These are phyloP conservation scores for Cladosporium sp. DNA, from an alignment of 2,329 filamentous ascomycete genomes.

Conservation along the genomic window DNA sequence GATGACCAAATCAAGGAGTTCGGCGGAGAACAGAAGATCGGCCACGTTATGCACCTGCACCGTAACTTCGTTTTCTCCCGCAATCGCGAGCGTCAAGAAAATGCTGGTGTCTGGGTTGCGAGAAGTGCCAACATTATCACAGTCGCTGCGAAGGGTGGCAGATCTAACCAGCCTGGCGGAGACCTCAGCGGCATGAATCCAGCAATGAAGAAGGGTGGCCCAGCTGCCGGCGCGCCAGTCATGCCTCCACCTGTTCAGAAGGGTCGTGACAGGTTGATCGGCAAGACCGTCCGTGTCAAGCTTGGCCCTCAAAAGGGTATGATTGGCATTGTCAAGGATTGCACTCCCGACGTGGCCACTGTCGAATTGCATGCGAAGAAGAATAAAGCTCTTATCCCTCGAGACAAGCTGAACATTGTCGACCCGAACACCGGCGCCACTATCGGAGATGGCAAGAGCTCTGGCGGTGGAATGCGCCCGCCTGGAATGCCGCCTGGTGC, in stretches of 20 bases:
- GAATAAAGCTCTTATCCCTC: conserved; percentile 81
- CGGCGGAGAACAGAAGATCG: conserved; percentile 77
- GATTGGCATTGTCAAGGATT: conserved; percentile 91
- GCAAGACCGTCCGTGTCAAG: conserved; percentile 84
- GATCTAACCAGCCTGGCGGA: conserved; percentile 65
- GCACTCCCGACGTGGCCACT: conserved; percentile 77
- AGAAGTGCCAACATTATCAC: conserved; percentile 82
- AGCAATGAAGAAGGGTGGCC: conserved; percentile 62
- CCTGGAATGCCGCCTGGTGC: conserved; percentile 57
- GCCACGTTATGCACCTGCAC: conserved; percentile 90
- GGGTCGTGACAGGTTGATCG: conserved; percentile 78
- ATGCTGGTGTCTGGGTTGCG: conserved; percentile 84
- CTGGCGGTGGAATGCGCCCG: conserved; percentile 25
- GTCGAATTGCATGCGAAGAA: conserved; percentile 93
- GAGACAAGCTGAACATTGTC: conserved; percentile 77
- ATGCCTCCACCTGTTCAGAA: conserved; percentile 68
- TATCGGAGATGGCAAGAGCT: conserved; percentile 41
- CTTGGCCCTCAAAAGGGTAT: conserved; percentile 89
- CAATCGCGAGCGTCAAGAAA: conserved; percentile 77
- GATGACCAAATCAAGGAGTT: conserved; percentile 92
- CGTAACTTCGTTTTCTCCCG: conserved; percentile 89
- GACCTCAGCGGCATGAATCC: conserved; percentile 92
- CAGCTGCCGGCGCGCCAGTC: conserved; percentile 48
- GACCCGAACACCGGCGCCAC: conserved; percentile 72
- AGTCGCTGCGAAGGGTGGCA: conserved; percentile 88